Conservation (phyloP, 208 protist genomes). For the Leptomonas pyrrhocoris region DNA sequence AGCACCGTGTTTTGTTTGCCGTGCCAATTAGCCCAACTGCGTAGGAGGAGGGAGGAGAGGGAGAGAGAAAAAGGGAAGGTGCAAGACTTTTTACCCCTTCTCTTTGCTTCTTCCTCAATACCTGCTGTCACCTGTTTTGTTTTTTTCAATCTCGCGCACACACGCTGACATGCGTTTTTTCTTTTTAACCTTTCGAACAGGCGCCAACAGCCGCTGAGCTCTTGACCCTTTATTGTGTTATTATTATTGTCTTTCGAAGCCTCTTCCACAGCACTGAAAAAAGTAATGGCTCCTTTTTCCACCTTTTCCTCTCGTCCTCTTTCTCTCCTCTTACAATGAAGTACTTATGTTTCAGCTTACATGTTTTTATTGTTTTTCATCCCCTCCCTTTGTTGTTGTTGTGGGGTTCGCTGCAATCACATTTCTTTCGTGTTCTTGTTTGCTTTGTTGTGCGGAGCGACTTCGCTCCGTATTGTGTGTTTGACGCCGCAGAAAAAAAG, state of each 20-base stretch:
- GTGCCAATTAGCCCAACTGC: too few species aligned
- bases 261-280: neutral
- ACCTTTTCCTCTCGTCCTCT: neutral
- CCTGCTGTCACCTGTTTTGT: neutral
- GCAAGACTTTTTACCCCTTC: too few species aligned
- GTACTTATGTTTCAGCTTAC: neutral
- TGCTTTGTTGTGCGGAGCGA: neutral
- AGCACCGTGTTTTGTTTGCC: too few species aligned
- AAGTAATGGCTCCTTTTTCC: too few species aligned
- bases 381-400: neutral
- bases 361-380: conserved; percentile 3
- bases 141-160: too few species aligned
- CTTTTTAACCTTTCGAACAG: neutral
- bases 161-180: too few species aligned
- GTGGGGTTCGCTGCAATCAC: conserved; percentile 8
- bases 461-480: neutral
- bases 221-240: neutral
- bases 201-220: neutral
- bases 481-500: too few species aligned
- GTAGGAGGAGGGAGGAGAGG: too few species aligned
- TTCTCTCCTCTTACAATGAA: conserved; percentile 2
- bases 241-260: neutral
- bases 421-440: neutral
- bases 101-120: too few species aligned
- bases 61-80: too few species aligned